phyloP scores from a whole-genome alignment of 352 stramenopile species.

The Phytopythium kandeliae region DNA sequence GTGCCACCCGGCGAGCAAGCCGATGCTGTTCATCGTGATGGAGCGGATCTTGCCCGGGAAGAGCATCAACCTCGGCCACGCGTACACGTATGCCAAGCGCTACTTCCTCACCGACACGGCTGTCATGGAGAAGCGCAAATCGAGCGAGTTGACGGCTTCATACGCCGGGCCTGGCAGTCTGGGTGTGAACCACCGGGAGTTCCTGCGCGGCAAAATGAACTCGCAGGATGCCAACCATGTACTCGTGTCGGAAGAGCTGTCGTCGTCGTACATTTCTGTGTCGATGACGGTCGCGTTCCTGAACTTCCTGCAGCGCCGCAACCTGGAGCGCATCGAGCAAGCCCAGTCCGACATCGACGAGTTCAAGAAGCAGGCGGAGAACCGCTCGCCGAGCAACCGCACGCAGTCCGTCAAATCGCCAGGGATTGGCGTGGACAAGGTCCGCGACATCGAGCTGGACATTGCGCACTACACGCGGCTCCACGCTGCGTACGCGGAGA shows the following conservation, averaged over 20 bases:
- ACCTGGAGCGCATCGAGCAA: constrained; percentile 56
- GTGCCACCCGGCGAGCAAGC: constrained; percentile 50
- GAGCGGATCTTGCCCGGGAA: constrained; percentile 56
- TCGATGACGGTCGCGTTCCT: constrained; percentile 79
- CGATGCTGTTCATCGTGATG: constrained; percentile 67
- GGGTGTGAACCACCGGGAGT: constrained; percentile 47
- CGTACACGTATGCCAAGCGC: constrained; percentile 76
- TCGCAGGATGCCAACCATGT: constrained; percentile 56
- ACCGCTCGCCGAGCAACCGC: constrained; percentile 5
- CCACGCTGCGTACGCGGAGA: constrained; percentile 54
- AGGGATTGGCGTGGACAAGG: constrained; percentile 14
- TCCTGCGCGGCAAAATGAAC: constrained; percentile 49
- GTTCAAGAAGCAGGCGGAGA: constrained; percentile 51
- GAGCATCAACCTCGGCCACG: constrained; percentile 61
- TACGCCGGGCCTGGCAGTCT: constrained; percentile 16
- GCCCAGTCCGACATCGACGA: constrained; percentile 40
- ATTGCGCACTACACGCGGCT: constrained; percentile 61
- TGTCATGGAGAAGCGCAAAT: constrained; percentile 40
- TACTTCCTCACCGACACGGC: constrained; percentile 77
- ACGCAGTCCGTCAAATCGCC: constrained; percentile 17
- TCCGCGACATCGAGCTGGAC: constrained; percentile 43
- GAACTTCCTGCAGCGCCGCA: constrained; percentile 63
- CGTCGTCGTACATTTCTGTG: constrained; percentile 73
- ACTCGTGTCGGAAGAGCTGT: constrained; percentile 80
- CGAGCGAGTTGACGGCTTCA: constrained; percentile 26